Evolutionary conservation across 345 rosid species (phyloP), one percentile per base, ranked within the genome.

Genomic region (Theobroma cacao): DNA sequence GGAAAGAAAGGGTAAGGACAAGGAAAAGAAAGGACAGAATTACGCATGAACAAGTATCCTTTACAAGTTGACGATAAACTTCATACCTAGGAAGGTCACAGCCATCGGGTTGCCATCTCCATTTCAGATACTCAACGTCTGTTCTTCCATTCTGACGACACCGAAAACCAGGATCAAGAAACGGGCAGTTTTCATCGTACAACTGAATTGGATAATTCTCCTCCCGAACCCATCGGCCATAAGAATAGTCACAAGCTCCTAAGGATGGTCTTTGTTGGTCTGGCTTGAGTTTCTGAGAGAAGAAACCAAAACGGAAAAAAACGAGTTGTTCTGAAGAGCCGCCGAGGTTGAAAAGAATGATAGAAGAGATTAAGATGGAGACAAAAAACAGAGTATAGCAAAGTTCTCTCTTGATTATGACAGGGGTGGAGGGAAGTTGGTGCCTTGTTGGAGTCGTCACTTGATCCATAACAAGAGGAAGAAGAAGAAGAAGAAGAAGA

Each of bases 41-140:
- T n/a, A 28, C 28, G 14, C 24, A 38, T 18, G 43, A 52, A 53
- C 12, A 53, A 24, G 15, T 5, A 24, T 24, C 31, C 6, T 58
- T 4, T 9, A n/a, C 24, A 20, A 22, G 15, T 40, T 15, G 22
- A 40, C 2, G 26, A 22, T 7, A n/a, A 55, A 28, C 8, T n/a
- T 2, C 15, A 26, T 90, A 95, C 99, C 97, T 85, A 24, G 95
- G 93, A 76, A 94, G 86, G 82, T 89, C 82, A 66, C 99, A 91
- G 64, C 90, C 87, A 38, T 92, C 48, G 4, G 98, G 97, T 77
- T 92, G 92, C 97, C 99, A 96, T 71, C 94, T 87, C 99, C 99
- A 94, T 47, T 88, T 87, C 22, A 78, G 93, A 84, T 83, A 94
- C 77, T 81, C 92, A 0, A 75, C 77, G 50, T 94, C 95, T 26